Evolutionary conservation across 139 green algal genomes (phyloP), one percentile per base, ranked within the genome.

Genomic region (Dunaliella primolecta): DNA sequence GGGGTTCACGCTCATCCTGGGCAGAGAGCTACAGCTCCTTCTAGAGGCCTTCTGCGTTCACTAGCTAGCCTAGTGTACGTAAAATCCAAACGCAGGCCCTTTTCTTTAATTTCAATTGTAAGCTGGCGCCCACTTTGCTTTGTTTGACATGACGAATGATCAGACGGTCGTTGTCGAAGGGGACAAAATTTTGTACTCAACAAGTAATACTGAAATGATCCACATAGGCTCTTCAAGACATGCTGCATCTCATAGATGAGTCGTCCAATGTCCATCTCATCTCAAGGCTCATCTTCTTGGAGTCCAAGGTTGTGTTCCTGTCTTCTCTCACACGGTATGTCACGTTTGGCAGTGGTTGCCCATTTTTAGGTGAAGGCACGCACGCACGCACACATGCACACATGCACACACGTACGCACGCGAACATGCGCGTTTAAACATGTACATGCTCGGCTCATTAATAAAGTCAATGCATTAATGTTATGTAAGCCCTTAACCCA

Each of bases 1-100:
- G 36, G 80, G 71, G 21, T 80, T 87, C 55, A 84, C 78, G 30
- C 30, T 70, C 35, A 34, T 85, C 3, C 72, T 36, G 29, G 46
- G 7, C 46, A 64, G 15, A 64, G 15, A 64, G 46, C 46, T 64
- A 64, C 7, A 64, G 46, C 46, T 7, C 46, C 46, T 64, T n/a
- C n/a, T n/a, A n/a, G n/a, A n/a, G 46, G 15, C 15, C 46, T 64
- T 7, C 15, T 7, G 7, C 46, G 15, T 64, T 7, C 46, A 7
- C 7, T 64, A 25, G 15, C 46, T 25, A 64, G 46, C 15, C 46
- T 15, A 64, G 46, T 64, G 15, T 15, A 64, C 15, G 46, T 25
- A 15, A 64, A 64, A 64, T 25, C 46, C 46, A 64, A 15, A 7
- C 46, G 7, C 7, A 64, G 15, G 46, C 15, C 46, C 7, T 64